phyloP scores from a whole-genome alignment of 192 early-diverging fungal species.

The Entomortierella beljakovae region DNA sequence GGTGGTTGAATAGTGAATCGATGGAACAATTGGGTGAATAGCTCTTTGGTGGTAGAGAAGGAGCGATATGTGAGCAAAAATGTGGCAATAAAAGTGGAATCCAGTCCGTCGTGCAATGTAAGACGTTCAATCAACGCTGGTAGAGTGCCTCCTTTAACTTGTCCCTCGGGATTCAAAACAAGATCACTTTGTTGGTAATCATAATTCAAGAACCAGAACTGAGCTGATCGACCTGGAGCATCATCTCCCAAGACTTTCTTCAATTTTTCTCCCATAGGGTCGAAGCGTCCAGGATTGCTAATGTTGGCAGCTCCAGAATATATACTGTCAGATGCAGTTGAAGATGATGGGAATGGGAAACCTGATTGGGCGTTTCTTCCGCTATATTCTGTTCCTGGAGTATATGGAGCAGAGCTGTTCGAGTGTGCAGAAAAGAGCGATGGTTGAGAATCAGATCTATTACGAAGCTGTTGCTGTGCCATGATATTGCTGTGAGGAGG shows the following conservation, averaged over 20 bases:
- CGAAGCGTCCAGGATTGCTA: slow-evolving; percentile 53
- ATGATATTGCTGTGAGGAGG: neutral
- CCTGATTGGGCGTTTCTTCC: slow-evolving; percentile 50
- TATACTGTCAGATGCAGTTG: slow-evolving; percentile 24
- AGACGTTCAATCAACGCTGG: slow-evolving; percentile 87
- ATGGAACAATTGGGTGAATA: slow-evolving; percentile 78
- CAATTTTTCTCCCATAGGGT: slow-evolving; percentile 28
- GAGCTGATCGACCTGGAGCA: slow-evolving; percentile 49
- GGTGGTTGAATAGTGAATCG: slow-evolving; percentile 88
- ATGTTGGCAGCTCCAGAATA: slow-evolving; percentile 18
- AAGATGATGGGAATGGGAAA: slow-evolving; percentile 63
- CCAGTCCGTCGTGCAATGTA: slow-evolving; percentile 88
- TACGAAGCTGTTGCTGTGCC: slow-evolving; percentile 5
- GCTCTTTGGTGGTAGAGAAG: slow-evolving; percentile 84
- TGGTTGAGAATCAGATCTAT: slow-evolving; percentile 46
- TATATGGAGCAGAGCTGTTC: slow-evolving; percentile 18
- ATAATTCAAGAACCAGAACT: slow-evolving; percentile 83
- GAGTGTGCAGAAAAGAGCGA: slow-evolving; percentile 38
- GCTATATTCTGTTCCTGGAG: slow-evolving; percentile 36
- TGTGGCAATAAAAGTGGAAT: slow-evolving; percentile 88
- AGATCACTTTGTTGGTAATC: slow-evolving; percentile 82
- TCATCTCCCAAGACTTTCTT: slow-evolving; percentile 69
- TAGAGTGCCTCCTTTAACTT: slow-evolving; percentile 93
- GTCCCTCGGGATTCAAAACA: slow-evolving; percentile 84
- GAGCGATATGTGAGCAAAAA: slow-evolving; percentile 97